Evolutionary conservation across 352 stramenopile genomes (phyloP).

Genomic region (Lagenidium sp.): DNA sequence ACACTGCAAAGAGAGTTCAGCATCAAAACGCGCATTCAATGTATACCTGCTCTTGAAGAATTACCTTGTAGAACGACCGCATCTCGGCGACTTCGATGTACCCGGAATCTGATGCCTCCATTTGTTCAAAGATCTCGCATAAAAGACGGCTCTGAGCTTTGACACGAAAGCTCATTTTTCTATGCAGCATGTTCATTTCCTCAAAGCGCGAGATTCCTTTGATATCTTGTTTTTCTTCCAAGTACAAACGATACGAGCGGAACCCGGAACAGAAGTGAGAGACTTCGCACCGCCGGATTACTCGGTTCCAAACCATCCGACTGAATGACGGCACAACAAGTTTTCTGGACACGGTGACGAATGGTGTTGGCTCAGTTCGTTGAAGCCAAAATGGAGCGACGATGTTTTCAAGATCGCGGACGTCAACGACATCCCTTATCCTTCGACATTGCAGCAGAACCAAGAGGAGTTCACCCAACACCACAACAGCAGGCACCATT

Average conservation of each 20-base stretch:
- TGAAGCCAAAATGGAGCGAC: conserved; percentile 43
- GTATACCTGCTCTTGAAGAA: no score
- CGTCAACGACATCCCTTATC: conserved; percentile 13
- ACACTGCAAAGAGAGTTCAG: no score
- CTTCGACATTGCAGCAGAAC: conserved; percentile 26
- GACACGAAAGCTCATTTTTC: conserved; percentile 17
- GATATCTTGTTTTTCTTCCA: not conserved
- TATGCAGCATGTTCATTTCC: conserved; percentile 6
- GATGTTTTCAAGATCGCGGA: conserved; percentile 19
- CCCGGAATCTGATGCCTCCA: conserved; percentile 46
- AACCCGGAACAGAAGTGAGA: conserved; percentile 21
- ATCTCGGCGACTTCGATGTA: conserved; percentile 67
- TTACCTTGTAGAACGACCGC: conserved; percentile 43
- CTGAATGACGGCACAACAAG: no score
- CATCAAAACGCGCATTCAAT: no score
- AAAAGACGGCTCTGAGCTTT: conserved; percentile 31
- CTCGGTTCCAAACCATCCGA: conserved; percentile 58
- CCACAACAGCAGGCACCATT: conserved; percentile 22
- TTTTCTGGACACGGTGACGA: no score
- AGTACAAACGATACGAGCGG: no score
- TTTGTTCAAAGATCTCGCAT: conserved; percentile 62
- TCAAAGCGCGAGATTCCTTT: conserved; percentile 5
- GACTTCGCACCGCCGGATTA: conserved; percentile 40
- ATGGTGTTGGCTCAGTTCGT: no score
- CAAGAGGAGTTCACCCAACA: conserved; percentile 47